Base-by-base conservation (phyloP, 1,139 yeast genomes). In the Pneumocystis carinii region DNA sequence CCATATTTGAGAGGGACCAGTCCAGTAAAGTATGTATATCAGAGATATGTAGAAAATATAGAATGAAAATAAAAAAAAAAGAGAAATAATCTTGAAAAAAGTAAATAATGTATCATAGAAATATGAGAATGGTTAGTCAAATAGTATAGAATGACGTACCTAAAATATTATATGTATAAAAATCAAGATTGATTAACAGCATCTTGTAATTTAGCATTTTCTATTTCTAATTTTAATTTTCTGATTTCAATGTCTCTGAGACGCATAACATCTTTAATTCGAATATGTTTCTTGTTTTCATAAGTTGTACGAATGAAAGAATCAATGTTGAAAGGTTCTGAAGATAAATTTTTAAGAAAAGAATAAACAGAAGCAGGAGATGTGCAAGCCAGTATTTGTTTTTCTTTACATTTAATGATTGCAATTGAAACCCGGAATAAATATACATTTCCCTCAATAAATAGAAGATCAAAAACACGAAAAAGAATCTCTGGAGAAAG, bases 361-460 rank as follows among this genome's bases (percentile, higher is more conserved):
- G 74, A 71, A 68, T 80, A 80, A 10, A 78, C 74, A 57, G 76
- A 79, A 17, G 77, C 76, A 1, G 77, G 75, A 10, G 73, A 70
- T 2, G 69, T 59, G 36, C 77, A 66, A 8, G 63, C 66, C 62
- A 78, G 62, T 10, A 80, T 66, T n/a, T 71, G 69, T 29, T 71
- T 68, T 63, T 79, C 80, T 65, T 76, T 75, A 17, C 76, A 69
- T 64, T 77, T 76, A 69, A 81, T 77, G 38, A 79, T 68, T 0
- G 81, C 77, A 48, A 81, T 70, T 0, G 79, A 77, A 4, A 74
- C 70, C 64, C 75, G 72, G 66, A 71, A 77, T 66, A 72, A 72
- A 67, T 71, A 75, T 19, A 63, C 58, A 35, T 62, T 60, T 15
- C 64, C 64, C 19, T 65, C 66, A 36, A 63, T 42, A 61, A 64